A percentile compares a stretch with the other conserved stretches of the same genome.
These are phyloP conservation scores for Nemania diffusa DNA, from an alignment of 2,329 filamentous ascomycete species.

Conservation along the genomic window DNA sequence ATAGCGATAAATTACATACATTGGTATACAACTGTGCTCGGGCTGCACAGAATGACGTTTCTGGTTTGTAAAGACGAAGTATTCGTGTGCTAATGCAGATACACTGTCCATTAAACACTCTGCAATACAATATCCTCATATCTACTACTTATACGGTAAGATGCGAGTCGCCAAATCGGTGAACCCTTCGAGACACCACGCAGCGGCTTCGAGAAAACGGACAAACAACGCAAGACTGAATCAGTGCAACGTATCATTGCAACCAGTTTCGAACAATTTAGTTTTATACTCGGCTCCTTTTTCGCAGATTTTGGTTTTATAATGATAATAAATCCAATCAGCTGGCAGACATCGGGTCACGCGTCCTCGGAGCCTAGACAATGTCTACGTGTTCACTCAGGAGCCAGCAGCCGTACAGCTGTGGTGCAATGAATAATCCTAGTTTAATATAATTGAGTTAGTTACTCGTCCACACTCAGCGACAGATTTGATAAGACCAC, in stretches of 20 bases:
- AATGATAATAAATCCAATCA: background rate
- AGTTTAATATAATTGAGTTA: background rate
- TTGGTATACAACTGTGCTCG: no score
- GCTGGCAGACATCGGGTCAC: background rate
- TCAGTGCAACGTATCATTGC: background rate
- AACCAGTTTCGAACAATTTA: background rate
- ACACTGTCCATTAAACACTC: no score
- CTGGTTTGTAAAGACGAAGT: background rate
- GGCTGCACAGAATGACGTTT: background rate
- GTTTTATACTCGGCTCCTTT: background rate
- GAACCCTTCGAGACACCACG: background rate
- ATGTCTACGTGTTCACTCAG: background rate
- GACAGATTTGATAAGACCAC: background rate
- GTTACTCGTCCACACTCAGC: background rate
- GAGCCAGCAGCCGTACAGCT: background rate
- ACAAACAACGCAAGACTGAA: background rate
- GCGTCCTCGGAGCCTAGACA: background rate
- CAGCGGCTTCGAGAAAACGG: background rate
- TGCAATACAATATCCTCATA: background rate
- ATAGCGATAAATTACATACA: no score
- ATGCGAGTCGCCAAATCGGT: background rate
- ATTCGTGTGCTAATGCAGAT: no score
- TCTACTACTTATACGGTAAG: background rate
- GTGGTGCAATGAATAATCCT: background rate
- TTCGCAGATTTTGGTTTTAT: background rate